Percentiles rank a stretch among this genome's conserved stretches.
phyloP scores from a whole-genome alignment of 768 basidiomycete species.

The Leucocoprinus leucothites region DNA sequence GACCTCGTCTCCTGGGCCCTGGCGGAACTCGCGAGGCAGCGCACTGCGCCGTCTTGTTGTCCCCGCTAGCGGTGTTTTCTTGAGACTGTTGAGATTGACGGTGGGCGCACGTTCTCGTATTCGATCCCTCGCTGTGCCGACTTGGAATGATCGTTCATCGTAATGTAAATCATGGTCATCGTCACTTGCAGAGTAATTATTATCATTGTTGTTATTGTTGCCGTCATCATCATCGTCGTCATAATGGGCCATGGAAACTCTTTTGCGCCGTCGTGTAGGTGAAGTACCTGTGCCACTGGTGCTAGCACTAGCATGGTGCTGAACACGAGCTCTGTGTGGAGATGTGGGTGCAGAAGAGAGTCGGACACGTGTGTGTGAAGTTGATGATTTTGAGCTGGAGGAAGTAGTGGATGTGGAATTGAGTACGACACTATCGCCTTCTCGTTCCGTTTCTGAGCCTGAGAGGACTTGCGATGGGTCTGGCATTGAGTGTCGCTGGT shows the following conservation, averaged over 20 bases:
- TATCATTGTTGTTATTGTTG: conserved; percentile 22
- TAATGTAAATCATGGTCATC: neutral
- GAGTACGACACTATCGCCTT: conserved; percentile 37
- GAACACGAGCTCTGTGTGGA: conserved; percentile 27
- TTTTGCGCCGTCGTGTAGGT: conserved; percentile 24
- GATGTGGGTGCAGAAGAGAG: conserved; percentile 30
- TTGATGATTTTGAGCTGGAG: conserved; percentile 16
- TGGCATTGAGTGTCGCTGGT: conserved; percentile 18
- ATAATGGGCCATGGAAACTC: conserved; percentile 25
- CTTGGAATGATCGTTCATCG: neutral
- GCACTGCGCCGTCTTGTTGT: conserved; percentile 36
- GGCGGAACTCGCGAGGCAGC: conserved; percentile 41
- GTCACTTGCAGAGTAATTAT: conserved; percentile 1
- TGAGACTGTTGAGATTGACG: conserved; percentile 25
- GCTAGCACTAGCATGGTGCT: conserved; percentile 15
- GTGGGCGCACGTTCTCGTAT: conserved; percentile 38
- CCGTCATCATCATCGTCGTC: conserved; percentile 22
- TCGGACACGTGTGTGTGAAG: conserved; percentile 17
- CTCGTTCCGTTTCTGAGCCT: conserved; percentile 83
- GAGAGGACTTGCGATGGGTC: conserved; percentile 36
- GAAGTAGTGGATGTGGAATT: conserved; percentile 22
- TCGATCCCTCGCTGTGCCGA: conserved; percentile 20
- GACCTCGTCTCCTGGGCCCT: conserved; percentile 22
- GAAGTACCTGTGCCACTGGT: conserved; percentile 27
- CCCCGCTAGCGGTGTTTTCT: conserved; percentile 42